Percentiles rank a stretch among this genome's conserved stretches.
These are phyloP conservation scores for Luzula sylvatica DNA, from an alignment of 176 grass and related monocot species.

Conservation along the genomic window DNA sequence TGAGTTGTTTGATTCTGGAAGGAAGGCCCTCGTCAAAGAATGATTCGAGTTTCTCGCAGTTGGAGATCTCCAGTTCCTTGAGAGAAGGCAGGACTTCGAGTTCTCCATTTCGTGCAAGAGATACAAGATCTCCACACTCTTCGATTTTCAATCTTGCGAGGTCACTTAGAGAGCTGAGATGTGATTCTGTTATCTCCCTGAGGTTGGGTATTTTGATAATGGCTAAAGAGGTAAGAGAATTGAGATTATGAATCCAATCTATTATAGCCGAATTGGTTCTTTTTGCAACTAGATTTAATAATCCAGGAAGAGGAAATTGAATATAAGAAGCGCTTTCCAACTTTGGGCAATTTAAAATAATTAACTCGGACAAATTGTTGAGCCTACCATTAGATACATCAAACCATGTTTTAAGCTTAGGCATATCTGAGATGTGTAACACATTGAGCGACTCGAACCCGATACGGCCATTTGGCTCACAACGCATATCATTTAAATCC, in stretches of 20 bases:
- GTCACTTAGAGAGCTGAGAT: not conserved
- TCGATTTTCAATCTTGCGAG: not conserved
- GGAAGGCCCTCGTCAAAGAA: not conserved
- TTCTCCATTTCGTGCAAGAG: not conserved
- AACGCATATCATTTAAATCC: not conserved
- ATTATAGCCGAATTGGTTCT: not conserved
- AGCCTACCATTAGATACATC: not conserved
- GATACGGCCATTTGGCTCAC: not conserved
- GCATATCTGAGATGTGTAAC: slow-evolving; percentile 19
- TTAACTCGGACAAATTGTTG: not conserved
- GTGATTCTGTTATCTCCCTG: not conserved
- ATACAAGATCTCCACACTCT: not conserved
- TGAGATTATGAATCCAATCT: slow-evolving; percentile 10
- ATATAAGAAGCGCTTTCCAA: not conserved
- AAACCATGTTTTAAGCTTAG: slow-evolving; percentile 9
- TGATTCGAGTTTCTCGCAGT: not conserved
- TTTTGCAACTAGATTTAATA: not conserved
- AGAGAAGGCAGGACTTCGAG: not conserved
- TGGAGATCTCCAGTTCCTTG: slow-evolving; percentile 7
- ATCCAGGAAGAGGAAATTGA: not conserved
- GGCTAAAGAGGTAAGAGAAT: slow-evolving; percentile 13
- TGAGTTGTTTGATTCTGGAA: slow-evolving; percentile 1
- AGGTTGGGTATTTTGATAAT: slow-evolving; percentile 1
- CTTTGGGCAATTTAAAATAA: slow-evolving; percentile 13
- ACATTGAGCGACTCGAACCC: slow-evolving; percentile 15